Conservation (phyloP, 495 filamentous ascomycete species). For the Talaromyces proteolyticus region DNA sequence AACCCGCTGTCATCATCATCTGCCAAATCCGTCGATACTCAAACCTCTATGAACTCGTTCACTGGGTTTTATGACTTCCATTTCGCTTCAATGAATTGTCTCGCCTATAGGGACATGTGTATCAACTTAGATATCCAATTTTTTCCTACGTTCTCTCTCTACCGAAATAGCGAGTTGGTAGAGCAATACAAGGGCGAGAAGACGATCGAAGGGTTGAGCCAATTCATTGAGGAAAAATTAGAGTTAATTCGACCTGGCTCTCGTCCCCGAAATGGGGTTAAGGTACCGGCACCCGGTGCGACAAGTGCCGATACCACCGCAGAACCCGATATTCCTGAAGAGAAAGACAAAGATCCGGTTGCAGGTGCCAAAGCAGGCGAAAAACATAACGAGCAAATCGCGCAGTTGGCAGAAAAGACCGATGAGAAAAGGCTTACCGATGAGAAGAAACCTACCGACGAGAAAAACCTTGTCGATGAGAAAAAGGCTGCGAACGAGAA, state of each 20-base stretch:
- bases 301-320: slow-evolving; percentile 38
- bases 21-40: slow-evolving; percentile 32
- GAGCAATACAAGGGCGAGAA: slow-evolving; percentile 56
- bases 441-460: neutral
- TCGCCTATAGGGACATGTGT: slow-evolving; percentile 73
- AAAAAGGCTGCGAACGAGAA: slow-evolving; percentile 21
- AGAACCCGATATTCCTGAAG: slow-evolving; percentile 36
- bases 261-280: slow-evolving; percentile 55
- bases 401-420: slow-evolving; percentile 23
- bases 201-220: slow-evolving; percentile 53
- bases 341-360: slow-evolving; percentile 44
- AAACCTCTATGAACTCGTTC: slow-evolving; percentile 56
- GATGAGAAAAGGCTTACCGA: slow-evolving; percentile 8
- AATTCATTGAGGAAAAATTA: slow-evolving; percentile 69
- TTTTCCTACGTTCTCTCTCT: slow-evolving; percentile 75
- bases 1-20: slow-evolving; percentile 50
- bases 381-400: slow-evolving; percentile 37
- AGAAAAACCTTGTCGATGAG: neutral
- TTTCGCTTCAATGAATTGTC: slow-evolving; percentile 80
- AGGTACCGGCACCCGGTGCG: slow-evolving; percentile 55
- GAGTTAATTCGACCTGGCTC: slow-evolving; percentile 76
- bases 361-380: slow-evolving; percentile 37
- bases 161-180: slow-evolving; percentile 68
- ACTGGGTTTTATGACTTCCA: slow-evolving; percentile 80
- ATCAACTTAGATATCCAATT: slow-evolving; percentile 51